Conservation (phyloP, 2,329 filamentous ascomycete genomes). For the Alternaria rosae region DNA sequence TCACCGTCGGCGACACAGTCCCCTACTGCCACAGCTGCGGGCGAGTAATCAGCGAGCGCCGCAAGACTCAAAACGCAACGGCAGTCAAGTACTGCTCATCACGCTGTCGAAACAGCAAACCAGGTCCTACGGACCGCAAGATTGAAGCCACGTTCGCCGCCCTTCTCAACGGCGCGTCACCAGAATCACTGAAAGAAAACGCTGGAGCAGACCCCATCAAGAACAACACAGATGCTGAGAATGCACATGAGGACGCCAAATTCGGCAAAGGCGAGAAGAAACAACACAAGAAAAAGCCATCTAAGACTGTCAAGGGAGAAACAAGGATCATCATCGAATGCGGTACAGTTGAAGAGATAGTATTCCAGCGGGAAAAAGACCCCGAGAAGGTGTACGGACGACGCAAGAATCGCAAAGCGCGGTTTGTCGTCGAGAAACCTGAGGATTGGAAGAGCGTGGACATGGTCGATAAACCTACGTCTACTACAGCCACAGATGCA, state of each 20-base stretch:
- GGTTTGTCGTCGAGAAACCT: constrained; percentile 48
- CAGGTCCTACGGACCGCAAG: constrained; percentile 57
- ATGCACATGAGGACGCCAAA: not conserved
- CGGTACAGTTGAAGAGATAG: constrained; percentile 57
- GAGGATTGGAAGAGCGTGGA: constrained; percentile 56
- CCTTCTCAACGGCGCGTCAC: constrained; percentile 46
- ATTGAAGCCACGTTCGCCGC: constrained; percentile 61
- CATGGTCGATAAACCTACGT: constrained; percentile 47
- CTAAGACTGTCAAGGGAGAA: constrained; percentile 57
- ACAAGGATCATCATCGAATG: constrained; percentile 59
- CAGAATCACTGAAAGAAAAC: constrained; percentile 37
- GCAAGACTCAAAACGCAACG: constrained; percentile 43
- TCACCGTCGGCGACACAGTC: constrained; percentile 57
- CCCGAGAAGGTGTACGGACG: constrained; percentile 56
- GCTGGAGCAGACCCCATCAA: constrained; percentile 4
- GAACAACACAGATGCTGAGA: not conserved
- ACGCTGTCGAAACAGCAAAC: constrained; percentile 62
- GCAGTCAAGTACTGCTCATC: constrained; percentile 65
- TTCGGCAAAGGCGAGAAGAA: constrained; percentile 19
- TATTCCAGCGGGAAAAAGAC: constrained; percentile 59
- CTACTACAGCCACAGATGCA: not conserved
- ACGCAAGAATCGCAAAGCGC: constrained; percentile 55
- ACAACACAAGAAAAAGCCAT: constrained; percentile 38
- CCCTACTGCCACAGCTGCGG: constrained; percentile 67
- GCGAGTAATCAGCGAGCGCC: constrained; percentile 58